A percentile compares a stretch with the other conserved stretches of the same genome.
Conservation (phyloP, 2,329 filamentous ascomycete genomes). For the Aspergillus uvarum region DNA sequence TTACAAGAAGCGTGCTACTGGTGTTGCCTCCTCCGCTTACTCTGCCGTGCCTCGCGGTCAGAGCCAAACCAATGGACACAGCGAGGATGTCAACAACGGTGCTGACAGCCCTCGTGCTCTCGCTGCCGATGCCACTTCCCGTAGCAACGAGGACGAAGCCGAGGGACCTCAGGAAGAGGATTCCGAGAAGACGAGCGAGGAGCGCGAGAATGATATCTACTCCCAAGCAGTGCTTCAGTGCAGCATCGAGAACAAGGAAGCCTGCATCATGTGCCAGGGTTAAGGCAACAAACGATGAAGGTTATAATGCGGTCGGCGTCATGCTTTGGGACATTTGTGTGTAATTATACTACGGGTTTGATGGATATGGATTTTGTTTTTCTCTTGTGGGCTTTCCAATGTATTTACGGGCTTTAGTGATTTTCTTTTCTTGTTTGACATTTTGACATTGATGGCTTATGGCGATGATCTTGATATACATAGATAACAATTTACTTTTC, state of each 20-base stretch:
- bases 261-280: constrained; percentile 96
- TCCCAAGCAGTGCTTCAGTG: constrained; percentile 88
- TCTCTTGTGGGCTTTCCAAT: constrained; percentile 8
- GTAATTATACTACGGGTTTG: constrained; percentile 37
- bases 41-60: constrained; percentile 66
- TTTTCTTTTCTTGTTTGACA: constrained; percentile 1
- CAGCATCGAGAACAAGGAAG: constrained; percentile 96
- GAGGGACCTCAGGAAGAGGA: constrained; percentile 58
- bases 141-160: constrained; percentile 39
- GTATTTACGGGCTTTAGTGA: constrained; percentile 13
- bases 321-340: constrained; percentile 12
- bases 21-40: constrained; percentile 58
- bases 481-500: background rate
- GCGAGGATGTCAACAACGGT: constrained; percentile 14
- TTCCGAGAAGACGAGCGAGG: constrained; percentile 66
- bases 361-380: constrained; percentile 25
- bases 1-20: constrained; percentile 68
- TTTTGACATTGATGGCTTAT: constrained; percentile 1
- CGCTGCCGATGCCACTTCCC: constrained; percentile 64
- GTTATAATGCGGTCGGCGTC: background rate
- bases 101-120: constrained; percentile 41
- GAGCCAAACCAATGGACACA: constrained; percentile 62
- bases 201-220: constrained; percentile 88
- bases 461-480: background rate
- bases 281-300: constrained; percentile 42